Evolutionary conservation across 176 grass and related monocot genomes (phyloP), one percentile per base, ranked within the genome.

Genomic region (Poa annua): DNA sequence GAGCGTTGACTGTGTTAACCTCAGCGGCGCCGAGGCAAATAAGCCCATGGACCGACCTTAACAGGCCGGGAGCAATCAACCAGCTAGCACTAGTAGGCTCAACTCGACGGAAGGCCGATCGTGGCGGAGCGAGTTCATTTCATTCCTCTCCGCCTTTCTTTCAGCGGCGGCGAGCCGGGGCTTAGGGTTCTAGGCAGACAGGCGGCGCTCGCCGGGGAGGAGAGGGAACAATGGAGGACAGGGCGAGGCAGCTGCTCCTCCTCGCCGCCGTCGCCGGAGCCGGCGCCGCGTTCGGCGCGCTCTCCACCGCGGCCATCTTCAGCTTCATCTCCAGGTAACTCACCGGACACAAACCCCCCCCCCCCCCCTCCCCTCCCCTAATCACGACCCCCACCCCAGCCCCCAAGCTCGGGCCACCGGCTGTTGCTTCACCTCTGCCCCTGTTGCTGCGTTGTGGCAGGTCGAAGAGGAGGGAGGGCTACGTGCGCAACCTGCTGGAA

Each of bases 161-260:
- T 22, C 41, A 12, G 21, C 34, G 14, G 11, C 12, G 11, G 7
- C 17, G 59, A 3, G 6, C 17, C 22, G 17, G 80, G 76, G 57
- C 14, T 59, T 86, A 81, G 86, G 86, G 75, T 84, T 91, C 67
- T 84, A 80, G 54, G 8, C 48, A 50, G 7, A 6, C 68, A 10
- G 24, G 45, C 69, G 24, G 14, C 87, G 15, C 63, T 6, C 86
- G 17, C 65, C 11, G 44, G 44, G 1, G 44, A 11, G 48, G 75
- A 74, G 50, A n/a, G n/a, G n/a, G n/a, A n/a, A 90, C 47, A 74
- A 74, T 92, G 92, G 82, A 78, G 51, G 88, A 89, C 39, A 88
- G 81, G 62, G 89, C 91, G 55, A 90, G 75, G 87, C 84, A 90
- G 66, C 92, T 88, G 84, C 85, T 90, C 19, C 80, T 92, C 50